Base-by-base conservation (phyloP, 116 monocot genomes). In the Iris pallida region DNA sequence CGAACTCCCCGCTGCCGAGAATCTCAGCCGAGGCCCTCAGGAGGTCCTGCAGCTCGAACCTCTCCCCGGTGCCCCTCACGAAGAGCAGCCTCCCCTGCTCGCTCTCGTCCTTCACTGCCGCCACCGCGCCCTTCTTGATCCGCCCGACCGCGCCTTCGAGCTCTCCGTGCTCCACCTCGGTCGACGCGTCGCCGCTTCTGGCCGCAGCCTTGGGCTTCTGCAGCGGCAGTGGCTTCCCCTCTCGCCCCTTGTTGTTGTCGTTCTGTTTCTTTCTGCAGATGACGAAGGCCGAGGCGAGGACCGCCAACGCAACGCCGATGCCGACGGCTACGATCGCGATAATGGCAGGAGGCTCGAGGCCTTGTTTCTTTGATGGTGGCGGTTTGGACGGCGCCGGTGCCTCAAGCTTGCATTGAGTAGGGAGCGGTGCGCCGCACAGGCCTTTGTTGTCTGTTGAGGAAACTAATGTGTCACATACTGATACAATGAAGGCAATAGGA, bases 1-100 rank as follows among this genome's bases (percentile, higher is more conserved):
- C 87, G 7, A 93, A 71, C 61, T 53, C 74, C 5, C 80, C 89
- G 9, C 78, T 70, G 11, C 81, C 90, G 68, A 93, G 54, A 51
- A 86, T 71, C 71, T 93, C 90, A 0, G 93, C 93, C 51, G 86
- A 75, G 3, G 93, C 86, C 69, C 45, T 76, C 42, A 93, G 72
- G 65, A 93, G 71, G 45, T 86, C 84, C 42, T 81, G 84, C 73
- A 89, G 74, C 56, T 81, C 89, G 53, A 93, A 89, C 56, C 53
- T 76, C 56, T 75, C 77, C 56, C 69, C 64, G 19, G 71, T 71
- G 53, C 48, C 60, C 68, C 16, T 67, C 18, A 83, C 64, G 42
- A 89, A 81, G 12, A 76, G 70, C 68, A 93, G 72, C 73, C 54
- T 58, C 42, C 77, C 69, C 15, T 70, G 86, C 9, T 73, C 73